Evolutionary conservation across 148 eudicot species (phyloP).

Genomic region (Linanthus parryae): DNA sequence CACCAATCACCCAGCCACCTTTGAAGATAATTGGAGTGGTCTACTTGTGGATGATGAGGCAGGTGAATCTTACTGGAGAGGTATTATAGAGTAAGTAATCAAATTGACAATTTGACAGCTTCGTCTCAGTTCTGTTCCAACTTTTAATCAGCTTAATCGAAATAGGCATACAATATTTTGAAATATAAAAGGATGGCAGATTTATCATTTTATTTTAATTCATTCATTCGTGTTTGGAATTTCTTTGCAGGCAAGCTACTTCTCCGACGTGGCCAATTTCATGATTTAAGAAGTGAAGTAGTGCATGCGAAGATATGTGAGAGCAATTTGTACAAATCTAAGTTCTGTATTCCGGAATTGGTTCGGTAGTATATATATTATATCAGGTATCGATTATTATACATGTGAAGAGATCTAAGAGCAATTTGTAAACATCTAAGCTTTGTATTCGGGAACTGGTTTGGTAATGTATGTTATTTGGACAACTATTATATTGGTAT

Average conservation of each 20-base stretch:
- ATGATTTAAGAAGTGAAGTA: neutral
- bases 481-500: neutral
- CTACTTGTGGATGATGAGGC: slow-evolving; percentile 6
- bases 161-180: too few species aligned
- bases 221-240: neutral
- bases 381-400: too few species aligned
- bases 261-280: slow-evolving; percentile 7
- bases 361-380: neutral
- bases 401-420: too few species aligned
- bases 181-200: too few species aligned
- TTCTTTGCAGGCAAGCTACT: slow-evolving; percentile 4
- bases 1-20: neutral
- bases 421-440: too few species aligned
- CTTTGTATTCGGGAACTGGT: too few species aligned
- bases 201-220: neutral
- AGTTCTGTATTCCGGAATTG: neutral
- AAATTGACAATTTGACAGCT: too few species aligned
- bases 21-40: slow-evolving; percentile 9
- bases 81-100: neutral
- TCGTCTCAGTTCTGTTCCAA: too few species aligned
- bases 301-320: too few species aligned
- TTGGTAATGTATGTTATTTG: too few species aligned
- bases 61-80: slow-evolving; percentile 1
- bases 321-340: neutral
- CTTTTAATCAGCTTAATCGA: neutral